Conservation (phyloP, 2,329 filamentous ascomycete species). For the Apiospora phragmitis region DNA sequence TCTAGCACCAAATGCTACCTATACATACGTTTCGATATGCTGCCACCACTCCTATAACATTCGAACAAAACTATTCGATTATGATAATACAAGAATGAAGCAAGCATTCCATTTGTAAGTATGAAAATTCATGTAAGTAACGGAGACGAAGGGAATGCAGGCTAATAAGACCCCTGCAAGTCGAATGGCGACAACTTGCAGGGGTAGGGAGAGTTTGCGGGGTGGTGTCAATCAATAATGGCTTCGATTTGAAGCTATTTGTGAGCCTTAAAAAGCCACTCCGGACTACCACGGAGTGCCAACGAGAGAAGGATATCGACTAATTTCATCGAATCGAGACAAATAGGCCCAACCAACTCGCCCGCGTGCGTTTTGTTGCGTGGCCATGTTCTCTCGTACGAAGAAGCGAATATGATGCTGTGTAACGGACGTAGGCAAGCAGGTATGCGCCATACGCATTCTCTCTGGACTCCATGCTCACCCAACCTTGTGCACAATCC, state of each 20-base stretch:
- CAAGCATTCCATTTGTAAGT: not conserved
- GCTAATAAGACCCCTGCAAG: not conserved
- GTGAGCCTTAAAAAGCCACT: slow-evolving; percentile 5
- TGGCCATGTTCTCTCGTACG: not conserved
- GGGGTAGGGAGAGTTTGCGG: not conserved
- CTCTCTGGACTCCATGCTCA: slow-evolving; percentile 17
- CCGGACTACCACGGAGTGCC: not conserved
- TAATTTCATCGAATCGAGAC: not conserved
- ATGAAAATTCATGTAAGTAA: not conserved
- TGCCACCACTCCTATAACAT: not conserved
- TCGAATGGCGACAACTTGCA: not conserved
- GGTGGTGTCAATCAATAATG: slow-evolving; percentile 7
- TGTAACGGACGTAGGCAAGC: slow-evolving; percentile 18
- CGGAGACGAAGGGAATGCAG: slow-evolving; percentile 1
- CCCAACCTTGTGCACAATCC: not conserved
- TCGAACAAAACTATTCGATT: too few species aligned
- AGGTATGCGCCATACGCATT: slow-evolving; percentile 2
- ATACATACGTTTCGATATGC: not conserved
- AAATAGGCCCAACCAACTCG: not conserved
- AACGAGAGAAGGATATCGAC: not conserved
- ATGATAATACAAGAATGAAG: not conserved
- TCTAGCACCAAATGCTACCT: not conserved
- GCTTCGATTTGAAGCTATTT: not conserved
- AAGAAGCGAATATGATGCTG: slow-evolving; percentile 1
- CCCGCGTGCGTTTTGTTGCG: not conserved